These are phyloP conservation scores for Abrus precatorius DNA, from an alignment of 306 rosid species.

Conservation along the genomic window DNA sequence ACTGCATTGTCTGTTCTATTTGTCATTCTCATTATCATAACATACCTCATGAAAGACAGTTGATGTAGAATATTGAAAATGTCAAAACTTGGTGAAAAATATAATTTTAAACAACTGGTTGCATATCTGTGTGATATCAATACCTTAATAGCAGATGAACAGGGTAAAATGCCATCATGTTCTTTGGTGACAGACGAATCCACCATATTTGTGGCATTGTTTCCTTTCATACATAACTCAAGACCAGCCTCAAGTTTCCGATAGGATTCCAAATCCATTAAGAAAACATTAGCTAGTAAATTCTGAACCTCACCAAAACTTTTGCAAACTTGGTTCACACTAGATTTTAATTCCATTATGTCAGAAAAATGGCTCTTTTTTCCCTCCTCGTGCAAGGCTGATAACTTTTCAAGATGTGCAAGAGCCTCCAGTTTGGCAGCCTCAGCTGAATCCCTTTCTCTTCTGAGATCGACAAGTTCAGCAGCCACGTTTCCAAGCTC, in stretches of 20 bases:
- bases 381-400: slow-evolving; percentile 63
- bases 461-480: slow-evolving; percentile 73
- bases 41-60: slow-evolving; percentile 30
- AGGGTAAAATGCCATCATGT: slow-evolving; percentile 47
- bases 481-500: slow-evolving; percentile 69
- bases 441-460: slow-evolving; percentile 75
- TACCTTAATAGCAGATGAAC: slow-evolving; percentile 70
- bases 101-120: slow-evolving; percentile 24
- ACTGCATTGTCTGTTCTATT: slow-evolving; percentile 3
- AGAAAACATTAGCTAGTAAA: slow-evolving; percentile 60
- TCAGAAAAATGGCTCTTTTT: slow-evolving; percentile 67
- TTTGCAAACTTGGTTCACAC: slow-evolving; percentile 67
- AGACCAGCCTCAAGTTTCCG: slow-evolving; percentile 72
- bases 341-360: slow-evolving; percentile 70
- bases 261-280: slow-evolving; percentile 67
- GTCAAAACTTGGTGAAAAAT: slow-evolving; percentile 23
- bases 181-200: slow-evolving; percentile 53
- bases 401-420: slow-evolving; percentile 70
- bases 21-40: slow-evolving; percentile 22
- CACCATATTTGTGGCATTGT: slow-evolving; percentile 50
- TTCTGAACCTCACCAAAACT: slow-evolving; percentile 66
- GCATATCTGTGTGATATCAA: slow-evolving; percentile 26
- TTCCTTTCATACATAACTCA: slow-evolving; percentile 59
- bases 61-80: slow-evolving; percentile 33
- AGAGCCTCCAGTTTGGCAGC: slow-evolving; percentile 77